Evolutionary conservation across 805 yeast species (phyloP), one percentile per base, ranked within the genome.

Genomic region (Barnettozyma vustinii): DNA sequence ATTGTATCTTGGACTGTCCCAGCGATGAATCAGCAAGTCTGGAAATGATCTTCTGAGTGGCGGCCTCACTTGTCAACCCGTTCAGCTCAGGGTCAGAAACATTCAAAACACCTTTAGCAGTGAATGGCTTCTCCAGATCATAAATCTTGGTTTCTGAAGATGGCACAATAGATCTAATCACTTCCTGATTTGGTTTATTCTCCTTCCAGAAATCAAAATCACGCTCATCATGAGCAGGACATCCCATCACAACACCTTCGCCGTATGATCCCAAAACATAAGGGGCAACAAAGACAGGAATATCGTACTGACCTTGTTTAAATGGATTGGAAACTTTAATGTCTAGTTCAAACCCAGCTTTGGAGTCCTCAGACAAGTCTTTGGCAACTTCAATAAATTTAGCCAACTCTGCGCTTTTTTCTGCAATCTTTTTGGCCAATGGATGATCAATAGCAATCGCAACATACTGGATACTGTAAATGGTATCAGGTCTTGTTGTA

Each of bases 181-280:
- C 57, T 25, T 50, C 51, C 43, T 23, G 50, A 27, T 62, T 60
- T 0, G 85, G 84, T 59, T 71, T 73, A 60, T 87, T 87, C 40
- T 68, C 60, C 3, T 62, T 57, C 97, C 97, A 92, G 61, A 94
- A 92, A 8, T 74, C 87, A 57, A 62, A 79, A 61, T 94, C 99
- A 52, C 98, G 75, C 41, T 72, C 70, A 65, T 94, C 98, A 64
- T 91, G 97, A 0, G 86, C 96, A 2, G 99, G 99, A 58, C 95
- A 88, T 1, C 99, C 99, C 98, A 94, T 92, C 0, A 92, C 98
- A 1, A 96, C 96, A 37, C 97, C 96, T 49, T 80, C 80, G 1
- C 97, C 97, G 61, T 92, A 92, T 4, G 77, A 69, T 4, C 86
- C 81, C 33, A 92, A 63, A 0, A 92, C 98, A 64, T 91, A 94